Evolutionary conservation across 2,329 filamentous ascomycete species (phyloP).

Genomic region (Dactylonectria macrodidyma): DNA sequence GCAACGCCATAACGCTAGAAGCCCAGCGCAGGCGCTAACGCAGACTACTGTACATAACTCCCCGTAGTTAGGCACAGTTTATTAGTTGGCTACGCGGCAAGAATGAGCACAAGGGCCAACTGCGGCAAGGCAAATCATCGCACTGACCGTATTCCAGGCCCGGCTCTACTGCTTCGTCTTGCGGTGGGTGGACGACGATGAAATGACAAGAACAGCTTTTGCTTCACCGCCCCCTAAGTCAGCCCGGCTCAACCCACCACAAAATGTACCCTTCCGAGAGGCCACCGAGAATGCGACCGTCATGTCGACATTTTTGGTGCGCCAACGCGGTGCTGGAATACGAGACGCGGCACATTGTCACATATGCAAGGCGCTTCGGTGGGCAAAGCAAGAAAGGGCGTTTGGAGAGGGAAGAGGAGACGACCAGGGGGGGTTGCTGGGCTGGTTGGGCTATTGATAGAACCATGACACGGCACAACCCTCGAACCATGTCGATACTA

Average conservation of each 20-base stretch:
- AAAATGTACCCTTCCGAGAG: neutral
- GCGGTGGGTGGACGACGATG: neutral
- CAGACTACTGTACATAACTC: neutral
- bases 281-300: neutral
- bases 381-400: too few relatives aligned
- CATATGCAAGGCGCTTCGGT: neutral
- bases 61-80: neutral
- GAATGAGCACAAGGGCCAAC: neutral
- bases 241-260: neutral
- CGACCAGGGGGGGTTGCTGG: neutral
- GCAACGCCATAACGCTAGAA: neutral
- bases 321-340: constrained; percentile 4
- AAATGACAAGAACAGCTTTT: neutral
- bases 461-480: neutral
- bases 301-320: neutral
- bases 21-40: neutral
- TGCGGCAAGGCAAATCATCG: neutral
- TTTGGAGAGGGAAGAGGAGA: neutral
- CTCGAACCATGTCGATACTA: neutral
- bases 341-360: constrained; percentile 1
- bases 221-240: neutral
- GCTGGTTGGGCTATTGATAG: constrained; percentile 4
- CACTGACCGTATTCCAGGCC: neutral
- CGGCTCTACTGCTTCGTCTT: neutral
- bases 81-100: neutral